phyloP scores from a whole-genome alignment of 768 basidiomycete genomes.

The Xerocomus spinulosus region DNA sequence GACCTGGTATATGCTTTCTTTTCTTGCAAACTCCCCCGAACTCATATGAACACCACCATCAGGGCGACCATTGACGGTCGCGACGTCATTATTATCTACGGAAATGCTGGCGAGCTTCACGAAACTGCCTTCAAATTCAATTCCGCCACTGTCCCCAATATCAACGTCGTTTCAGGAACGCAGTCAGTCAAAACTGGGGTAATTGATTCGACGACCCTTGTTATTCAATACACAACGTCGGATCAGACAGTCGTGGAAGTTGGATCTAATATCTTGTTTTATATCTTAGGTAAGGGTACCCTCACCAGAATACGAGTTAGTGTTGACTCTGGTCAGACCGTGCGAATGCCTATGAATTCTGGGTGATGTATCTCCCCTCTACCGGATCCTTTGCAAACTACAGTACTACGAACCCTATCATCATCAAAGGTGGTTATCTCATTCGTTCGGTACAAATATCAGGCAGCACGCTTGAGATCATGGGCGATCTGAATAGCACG shows the following conservation, averaged over 20 bases:
- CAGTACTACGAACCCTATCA: conserved; percentile 40
- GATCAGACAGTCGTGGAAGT: conserved; percentile 46
- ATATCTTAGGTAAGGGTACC: conserved; percentile 38
- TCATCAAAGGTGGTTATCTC: conserved; percentile 47
- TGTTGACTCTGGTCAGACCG: conserved; percentile 35
- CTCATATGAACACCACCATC: not conserved
- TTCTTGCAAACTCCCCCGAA: not conserved
- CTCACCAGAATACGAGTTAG: not conserved
- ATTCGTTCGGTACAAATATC: conserved; percentile 37
- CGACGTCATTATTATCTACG: conserved; percentile 46
- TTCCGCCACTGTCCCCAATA: conserved; percentile 20
- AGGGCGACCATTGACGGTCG: conserved; percentile 49
- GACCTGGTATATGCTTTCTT: conserved; percentile 36
- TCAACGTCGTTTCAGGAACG: conserved; percentile 17
- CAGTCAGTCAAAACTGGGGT: conserved; percentile 35
- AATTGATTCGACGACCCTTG: conserved; percentile 34
- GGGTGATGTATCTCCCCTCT: conserved; percentile 42
- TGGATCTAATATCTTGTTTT: conserved; percentile 37
- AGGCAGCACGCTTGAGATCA: conserved; percentile 37
- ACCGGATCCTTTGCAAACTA: conserved; percentile 32
- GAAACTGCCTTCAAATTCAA: conserved; percentile 45
- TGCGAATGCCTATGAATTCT: conserved; percentile 46
- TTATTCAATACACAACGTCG: conserved; percentile 42
- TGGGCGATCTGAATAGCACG: conserved; percentile 43
- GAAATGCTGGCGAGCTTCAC: conserved; percentile 41